Base-by-base conservation (phyloP, 2,329 filamentous ascomycete species). In the Cladosporium sp. region DNA sequence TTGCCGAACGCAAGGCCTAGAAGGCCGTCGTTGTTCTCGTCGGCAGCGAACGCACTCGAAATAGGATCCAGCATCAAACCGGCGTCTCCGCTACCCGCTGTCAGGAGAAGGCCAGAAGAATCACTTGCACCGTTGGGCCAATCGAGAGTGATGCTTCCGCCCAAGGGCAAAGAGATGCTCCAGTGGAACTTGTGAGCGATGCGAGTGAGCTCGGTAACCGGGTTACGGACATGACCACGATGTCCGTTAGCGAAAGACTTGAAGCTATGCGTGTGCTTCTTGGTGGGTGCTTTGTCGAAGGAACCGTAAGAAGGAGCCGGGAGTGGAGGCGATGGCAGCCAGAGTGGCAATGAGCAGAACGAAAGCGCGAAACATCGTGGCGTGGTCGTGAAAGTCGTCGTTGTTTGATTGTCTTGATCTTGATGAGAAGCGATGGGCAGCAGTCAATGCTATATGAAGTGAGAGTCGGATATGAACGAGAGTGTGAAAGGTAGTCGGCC, bases 141-240 rank as follows among this genome's bases (percentile, higher is more conserved):
- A 22, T 56, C 48, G 48, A 54, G 6, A 17, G 29, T 40, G 7
- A 24, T 13, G 27, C n/a, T 24, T n/a, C 15, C 20, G 29, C n/a
- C n/a, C n/a, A 19, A 42, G 8, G 47, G 17, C 18, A 44, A 41
- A 43, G 58, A 54, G 50, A 61, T 50, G 29, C 56, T 48, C 60
- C 62, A 62, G 55, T 79, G 77, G 67, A 79, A 89, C 66, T 91
- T 91, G 59, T 75, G 70, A 65, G 86, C 84, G 13, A 85, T 80
- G 68, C 81, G 86, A 44, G 78, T 69, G 58, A 91, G 74, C 44
- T 84, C 83, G 51, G 70, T 64, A 6, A 77, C 73, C n/a, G 84
- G 83, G 70, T 85, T 76, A 54, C 65, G 68, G 17, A 75, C 69
- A 73, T 64, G 7, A 78, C 59, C 41, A 56, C 34, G 42, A 47